Evolutionary conservation across 345 rosid genomes (phyloP).

Genomic region (Populus tremula): DNA sequence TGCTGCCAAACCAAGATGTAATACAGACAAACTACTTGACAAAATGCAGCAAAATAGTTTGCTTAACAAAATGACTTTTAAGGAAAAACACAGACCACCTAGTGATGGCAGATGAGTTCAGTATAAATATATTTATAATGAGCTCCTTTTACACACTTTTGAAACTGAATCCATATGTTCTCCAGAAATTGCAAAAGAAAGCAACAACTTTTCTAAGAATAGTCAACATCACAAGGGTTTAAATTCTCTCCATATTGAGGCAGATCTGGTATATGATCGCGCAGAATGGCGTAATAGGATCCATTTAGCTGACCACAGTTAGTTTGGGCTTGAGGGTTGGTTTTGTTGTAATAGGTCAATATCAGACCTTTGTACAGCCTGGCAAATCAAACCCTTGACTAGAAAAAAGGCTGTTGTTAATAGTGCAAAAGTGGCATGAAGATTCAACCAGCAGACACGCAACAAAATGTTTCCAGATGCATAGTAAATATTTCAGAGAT

Average conservation of each 20-base stretch:
- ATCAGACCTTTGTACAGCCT: background rate
- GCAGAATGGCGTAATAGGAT: no score
- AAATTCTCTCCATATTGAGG: background rate
- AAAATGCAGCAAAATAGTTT: no score
- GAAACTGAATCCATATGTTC: background rate
- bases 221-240: background rate
- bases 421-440: background rate
- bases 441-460: background rate
- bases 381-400: background rate
- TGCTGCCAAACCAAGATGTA: background rate
- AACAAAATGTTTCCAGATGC: slow-evolving; percentile 4
- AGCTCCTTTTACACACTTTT: background rate
- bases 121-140: background rate
- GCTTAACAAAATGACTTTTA: no score
- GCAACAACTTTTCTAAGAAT: background rate
- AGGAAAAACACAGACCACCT: background rate
- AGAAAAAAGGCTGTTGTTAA: background rate
- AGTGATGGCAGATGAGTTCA: background rate
- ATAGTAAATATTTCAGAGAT: background rate
- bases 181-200: background rate
- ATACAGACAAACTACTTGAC: no score
- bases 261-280: background rate
- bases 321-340: background rate
- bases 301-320: no score
- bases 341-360: background rate